Conservation (phyloP, 2,329 filamentous ascomycete genomes). For the Sphaerulina populicola region DNA sequence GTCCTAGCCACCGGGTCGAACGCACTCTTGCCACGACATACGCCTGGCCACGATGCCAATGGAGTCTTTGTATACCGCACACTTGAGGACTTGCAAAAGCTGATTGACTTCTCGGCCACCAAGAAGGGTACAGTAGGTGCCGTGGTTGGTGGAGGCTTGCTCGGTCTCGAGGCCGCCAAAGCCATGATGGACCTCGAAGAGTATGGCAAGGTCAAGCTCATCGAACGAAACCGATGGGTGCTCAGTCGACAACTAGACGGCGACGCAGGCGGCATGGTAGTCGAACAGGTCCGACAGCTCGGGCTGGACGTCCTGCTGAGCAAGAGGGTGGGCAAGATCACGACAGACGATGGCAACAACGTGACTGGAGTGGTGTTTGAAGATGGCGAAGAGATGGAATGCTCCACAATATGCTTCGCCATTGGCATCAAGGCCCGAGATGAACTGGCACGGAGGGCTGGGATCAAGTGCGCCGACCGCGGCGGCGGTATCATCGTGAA, state of each 20-base stretch:
- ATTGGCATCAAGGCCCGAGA: constrained; percentile 78
- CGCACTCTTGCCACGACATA: constrained; percentile 63
- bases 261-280: constrained; percentile 72
- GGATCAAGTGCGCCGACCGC: constrained; percentile 62
- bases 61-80: constrained; percentile 87
- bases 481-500: constrained; percentile 70
- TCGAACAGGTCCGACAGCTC: constrained; percentile 68
- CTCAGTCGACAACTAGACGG: constrained; percentile 72
- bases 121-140: constrained; percentile 61
- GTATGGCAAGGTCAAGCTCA: constrained; percentile 64
- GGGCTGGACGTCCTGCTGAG: constrained; percentile 73
- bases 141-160: constrained; percentile 74
- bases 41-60: constrained; percentile 67
- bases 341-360: constrained; percentile 57
- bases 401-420: constrained; percentile 79
- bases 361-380: constrained; percentile 71
- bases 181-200: constrained; percentile 80
- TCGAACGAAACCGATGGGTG: constrained; percentile 78
- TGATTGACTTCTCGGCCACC: constrained; percentile 63
- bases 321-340: constrained; percentile 64
- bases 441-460: constrained; percentile 60
- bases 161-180: constrained; percentile 82
- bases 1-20: constrained; percentile 82
- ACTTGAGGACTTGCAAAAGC: constrained; percentile 67
- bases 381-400: constrained; percentile 67